Percentiles rank a stretch among this genome's conserved stretches.
phyloP scores from a whole-genome alignment of 352 stramenopile species.

The Halophytophthora polymorphica region DNA sequence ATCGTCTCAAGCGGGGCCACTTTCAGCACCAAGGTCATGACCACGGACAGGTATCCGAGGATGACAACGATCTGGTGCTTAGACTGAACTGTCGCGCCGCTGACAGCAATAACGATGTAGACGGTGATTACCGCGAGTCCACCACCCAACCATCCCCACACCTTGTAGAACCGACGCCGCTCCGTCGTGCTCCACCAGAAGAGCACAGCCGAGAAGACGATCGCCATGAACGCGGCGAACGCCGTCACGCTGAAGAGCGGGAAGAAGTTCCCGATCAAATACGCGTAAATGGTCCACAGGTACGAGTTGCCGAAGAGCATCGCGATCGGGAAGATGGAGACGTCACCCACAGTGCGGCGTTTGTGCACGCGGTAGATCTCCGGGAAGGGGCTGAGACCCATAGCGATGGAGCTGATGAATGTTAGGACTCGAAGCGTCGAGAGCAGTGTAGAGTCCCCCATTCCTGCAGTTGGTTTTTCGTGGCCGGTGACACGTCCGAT shows the following conservation, averaged over 20 bases:
- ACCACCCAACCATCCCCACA: slow-evolving; percentile 7
- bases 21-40: slow-evolving; percentile 24
- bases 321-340: slow-evolving; percentile 3
- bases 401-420: slow-evolving; percentile 1
- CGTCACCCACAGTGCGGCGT: slow-evolving; percentile 2
- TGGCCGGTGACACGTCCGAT: too few species aligned
- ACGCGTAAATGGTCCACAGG: slow-evolving; percentile 21
- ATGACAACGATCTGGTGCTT: slow-evolving; percentile 21
- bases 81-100: slow-evolving; percentile 20
- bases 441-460: not conserved
- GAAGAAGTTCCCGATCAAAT: slow-evolving; percentile 26
- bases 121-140: slow-evolving; percentile 15
- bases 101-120: slow-evolving; percentile 18
- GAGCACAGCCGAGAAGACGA: slow-evolving; percentile 16
- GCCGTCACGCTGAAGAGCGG: slow-evolving; percentile 20
- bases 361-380: slow-evolving; percentile 10
- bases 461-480: not conserved
- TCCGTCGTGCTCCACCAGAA: slow-evolving; percentile 13
- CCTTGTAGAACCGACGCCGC: slow-evolving; percentile 13
- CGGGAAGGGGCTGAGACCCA: slow-evolving; percentile 3
- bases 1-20: slow-evolving; percentile 25
- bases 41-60: slow-evolving; percentile 22
- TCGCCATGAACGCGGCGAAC: slow-evolving; percentile 14
- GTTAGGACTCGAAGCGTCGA: not conserved
- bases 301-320: not conserved